Percentiles rank a stretch among this genome's conserved stretches.
Evolutionary conservation across 2,329 filamentous ascomycete genomes (phyloP).

Genomic region (Pseudogymnoascus sp.): DNA sequence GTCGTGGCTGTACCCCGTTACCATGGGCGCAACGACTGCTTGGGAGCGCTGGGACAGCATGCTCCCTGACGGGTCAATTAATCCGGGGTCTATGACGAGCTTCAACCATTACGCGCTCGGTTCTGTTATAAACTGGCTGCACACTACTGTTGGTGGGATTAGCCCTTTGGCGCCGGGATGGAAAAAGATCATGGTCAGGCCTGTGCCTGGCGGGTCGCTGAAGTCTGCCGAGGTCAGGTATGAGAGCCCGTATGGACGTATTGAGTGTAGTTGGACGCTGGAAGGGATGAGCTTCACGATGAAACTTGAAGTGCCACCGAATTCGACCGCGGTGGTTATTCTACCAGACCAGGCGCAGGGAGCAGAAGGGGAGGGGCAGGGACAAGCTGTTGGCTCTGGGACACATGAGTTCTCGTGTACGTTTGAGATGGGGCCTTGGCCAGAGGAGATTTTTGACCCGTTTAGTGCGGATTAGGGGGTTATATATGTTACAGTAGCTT

Average conservation of each 20-base stretch:
- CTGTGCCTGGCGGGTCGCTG: slow-evolving; percentile 26
- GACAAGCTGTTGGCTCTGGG: slow-evolving; percentile 8
- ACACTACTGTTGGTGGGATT: slow-evolving; percentile 29
- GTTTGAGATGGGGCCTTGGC: slow-evolving; percentile 2
- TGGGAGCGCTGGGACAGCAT: slow-evolving; percentile 34
- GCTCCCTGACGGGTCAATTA: slow-evolving; percentile 27
- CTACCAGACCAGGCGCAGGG: slow-evolving; percentile 9
- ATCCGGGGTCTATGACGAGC: slow-evolving; percentile 29
- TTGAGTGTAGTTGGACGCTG: slow-evolving; percentile 19
- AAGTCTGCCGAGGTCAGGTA: slow-evolving; percentile 24
- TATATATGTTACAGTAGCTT: not conserved
- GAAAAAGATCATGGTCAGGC: slow-evolving; percentile 24
- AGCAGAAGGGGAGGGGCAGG: not conserved
- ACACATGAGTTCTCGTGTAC: slow-evolving; percentile 8
- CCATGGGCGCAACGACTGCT: slow-evolving; percentile 30
- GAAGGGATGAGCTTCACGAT: slow-evolving; percentile 12
- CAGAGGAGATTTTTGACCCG: slow-evolving; percentile 3
- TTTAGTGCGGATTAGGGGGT: not conserved
- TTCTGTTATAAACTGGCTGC: slow-evolving; percentile 28
- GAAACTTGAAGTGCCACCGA: slow-evolving; percentile 17
- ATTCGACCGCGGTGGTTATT: slow-evolving; percentile 15
- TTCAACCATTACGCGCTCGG: slow-evolving; percentile 32
- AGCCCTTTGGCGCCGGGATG: slow-evolving; percentile 23
- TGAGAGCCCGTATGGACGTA: slow-evolving; percentile 24
- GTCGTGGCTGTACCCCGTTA: slow-evolving; percentile 30